Evolutionary conservation across 495 filamentous ascomycete genomes (phyloP).

Genomic region (Halenospora varia): DNA sequence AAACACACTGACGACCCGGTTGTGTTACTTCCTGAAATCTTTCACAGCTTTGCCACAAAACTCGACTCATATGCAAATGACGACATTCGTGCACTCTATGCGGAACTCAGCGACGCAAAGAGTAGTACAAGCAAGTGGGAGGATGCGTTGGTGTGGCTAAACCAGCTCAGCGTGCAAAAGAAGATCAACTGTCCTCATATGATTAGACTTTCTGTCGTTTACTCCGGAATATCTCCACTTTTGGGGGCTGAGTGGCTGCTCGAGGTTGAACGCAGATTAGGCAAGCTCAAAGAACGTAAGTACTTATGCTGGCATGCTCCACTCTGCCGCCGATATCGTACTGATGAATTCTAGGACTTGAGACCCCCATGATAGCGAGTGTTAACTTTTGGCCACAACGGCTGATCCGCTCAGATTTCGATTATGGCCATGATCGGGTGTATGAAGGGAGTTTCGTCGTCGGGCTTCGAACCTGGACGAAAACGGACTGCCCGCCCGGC

Average conservation of each 20-base stretch:
- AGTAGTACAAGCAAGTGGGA: neutral
- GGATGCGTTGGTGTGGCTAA: neutral
- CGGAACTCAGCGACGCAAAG: neutral
- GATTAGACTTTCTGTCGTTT: constrained; percentile 3
- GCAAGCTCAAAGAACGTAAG: constrained; percentile 13
- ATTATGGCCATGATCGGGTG: neutral
- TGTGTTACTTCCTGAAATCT: neutral
- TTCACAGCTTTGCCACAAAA: neutral
- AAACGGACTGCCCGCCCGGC: neutral
- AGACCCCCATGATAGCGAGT: neutral
- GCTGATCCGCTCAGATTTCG: neutral
- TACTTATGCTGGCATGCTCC: neutral
- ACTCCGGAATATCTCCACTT: constrained; percentile 6
- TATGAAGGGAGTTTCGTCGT: constrained; percentile 15
- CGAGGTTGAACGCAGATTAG: constrained; percentile 13
- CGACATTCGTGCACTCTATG: neutral
- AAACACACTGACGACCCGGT: neutral
- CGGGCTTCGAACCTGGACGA: neutral
- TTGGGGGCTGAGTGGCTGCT: constrained; percentile 13
- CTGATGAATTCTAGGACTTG: neutral
- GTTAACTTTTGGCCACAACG: constrained; percentile 11
- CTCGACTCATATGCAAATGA: neutral
- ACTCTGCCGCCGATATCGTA: neutral
- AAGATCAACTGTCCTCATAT: neutral
- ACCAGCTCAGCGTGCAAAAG: neutral